Evolutionary conservation across 140 eudicot genomes (phyloP).

Genomic region (Senecio squalidus): DNA sequence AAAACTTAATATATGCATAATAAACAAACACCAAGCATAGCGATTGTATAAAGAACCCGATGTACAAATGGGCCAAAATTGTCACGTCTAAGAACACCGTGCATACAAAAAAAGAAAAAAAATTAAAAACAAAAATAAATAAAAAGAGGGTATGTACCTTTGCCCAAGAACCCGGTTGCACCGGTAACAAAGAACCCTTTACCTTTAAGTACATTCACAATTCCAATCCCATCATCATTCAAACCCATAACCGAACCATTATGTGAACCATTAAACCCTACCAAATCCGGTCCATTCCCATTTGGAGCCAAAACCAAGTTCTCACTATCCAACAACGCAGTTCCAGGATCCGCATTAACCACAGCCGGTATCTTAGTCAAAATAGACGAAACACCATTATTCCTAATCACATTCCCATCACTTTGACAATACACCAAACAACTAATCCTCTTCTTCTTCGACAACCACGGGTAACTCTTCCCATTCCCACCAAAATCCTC

Average conservation of each 20-base stretch:
- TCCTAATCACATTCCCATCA: conserved; percentile 49
- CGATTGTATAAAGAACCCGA: too few species aligned
- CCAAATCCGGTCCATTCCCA: conserved; percentile 27
- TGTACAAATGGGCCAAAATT: too few species aligned
- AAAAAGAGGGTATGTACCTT: conserved; percentile 67
- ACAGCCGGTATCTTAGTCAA: conserved; percentile 36
- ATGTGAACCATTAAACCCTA: conserved; percentile 34
- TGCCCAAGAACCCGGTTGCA: conserved; percentile 91
- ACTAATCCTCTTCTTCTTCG: conserved; percentile 21
- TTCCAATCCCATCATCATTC: conserved; percentile 78
- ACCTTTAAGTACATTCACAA: conserved; percentile 71
- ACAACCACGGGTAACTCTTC: conserved; percentile 25
- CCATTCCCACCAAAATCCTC: conserved; percentile 8
- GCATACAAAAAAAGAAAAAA: background rate
- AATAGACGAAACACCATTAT: conserved; percentile 41
- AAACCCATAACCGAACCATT: conserved; percentile 31
- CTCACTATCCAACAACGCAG: conserved; percentile 45
- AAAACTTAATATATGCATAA: too few species aligned
- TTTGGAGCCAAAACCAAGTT: conserved; percentile 46
- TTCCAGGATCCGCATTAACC: conserved; percentile 43
- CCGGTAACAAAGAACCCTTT: conserved; percentile 81
- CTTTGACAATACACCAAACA: conserved; percentile 53
- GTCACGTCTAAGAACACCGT: too few species aligned
- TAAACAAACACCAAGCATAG: too few species aligned
- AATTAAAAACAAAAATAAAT: background rate